Base-by-base conservation (phyloP, 2,329 filamentous ascomycete species). In the Chaetomiaceae sp. region DNA sequence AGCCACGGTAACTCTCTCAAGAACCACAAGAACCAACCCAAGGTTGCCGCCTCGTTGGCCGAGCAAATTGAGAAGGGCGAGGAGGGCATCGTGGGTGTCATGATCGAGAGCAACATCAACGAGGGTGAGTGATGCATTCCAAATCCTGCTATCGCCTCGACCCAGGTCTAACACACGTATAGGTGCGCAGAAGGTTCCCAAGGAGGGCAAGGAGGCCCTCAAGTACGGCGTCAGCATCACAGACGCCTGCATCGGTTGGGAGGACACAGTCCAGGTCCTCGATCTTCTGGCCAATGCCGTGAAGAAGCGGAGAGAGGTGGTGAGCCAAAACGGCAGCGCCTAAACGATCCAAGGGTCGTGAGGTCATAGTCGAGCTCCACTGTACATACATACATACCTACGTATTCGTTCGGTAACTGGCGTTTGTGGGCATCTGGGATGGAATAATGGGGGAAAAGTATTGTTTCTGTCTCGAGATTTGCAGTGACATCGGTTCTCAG, bases 31-130 rank as follows among this genome's bases (percentile, higher is more conserved):
- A 99, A 97, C 71, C 93, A 99, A 73, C 91, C 91, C 59, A 90
- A 92, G 77, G 93, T 99, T 17, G 91, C 90, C 3, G 83, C 82
- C 44, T 80, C 77, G 10, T 69, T 99, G 51, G 90, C 88, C 2
- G 83, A 87, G 64, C 93, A 99, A 73, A 87, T 99, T 54, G 78
- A 85, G 48, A 81, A 79, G 51, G 93, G 93, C 31, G 92, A 97
- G 73, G 79, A 79, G 3, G 86, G 77, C 43, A 93, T 99, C 65
- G 92, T 96, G 82, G 93, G 93, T 63, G 89, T 97, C 54, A 99
- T 99, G 93, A 95, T 99, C 64, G 93, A 99, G 76, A 95, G 88
- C 70, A 88, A 97, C 70, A 95, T 97, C 72, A 86, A 92, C 63
- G 92, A 96, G 73, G 91, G 87, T 86, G 68, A 63, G 76, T 66